Percentiles rank a stretch among this genome's conserved stretches.
phyloP scores from a whole-genome alignment of 306 rosid species.

The Vicia villosa region DNA sequence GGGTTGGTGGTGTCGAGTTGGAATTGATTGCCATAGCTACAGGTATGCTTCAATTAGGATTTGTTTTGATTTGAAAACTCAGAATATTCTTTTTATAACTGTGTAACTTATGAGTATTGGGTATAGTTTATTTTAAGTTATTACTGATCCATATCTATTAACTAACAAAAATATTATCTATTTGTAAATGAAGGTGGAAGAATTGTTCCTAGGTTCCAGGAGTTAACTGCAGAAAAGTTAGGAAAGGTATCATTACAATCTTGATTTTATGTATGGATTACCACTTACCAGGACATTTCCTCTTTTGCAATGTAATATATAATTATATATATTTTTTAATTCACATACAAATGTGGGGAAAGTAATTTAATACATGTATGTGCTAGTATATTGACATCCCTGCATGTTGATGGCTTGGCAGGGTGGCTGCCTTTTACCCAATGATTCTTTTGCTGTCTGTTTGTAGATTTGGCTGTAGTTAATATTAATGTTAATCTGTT shows the following conservation, averaged over 20 bases:
- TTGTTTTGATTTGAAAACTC: conserved; percentile 11
- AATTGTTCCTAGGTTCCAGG: conserved; percentile 98
- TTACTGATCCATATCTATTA: conserved; percentile 12
- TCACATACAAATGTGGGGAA: background rate
- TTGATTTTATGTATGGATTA: conserved; percentile 14
- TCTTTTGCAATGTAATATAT: background rate
- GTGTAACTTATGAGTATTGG: background rate
- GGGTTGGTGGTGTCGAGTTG: conserved; percentile 99
- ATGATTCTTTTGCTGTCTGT: background rate
- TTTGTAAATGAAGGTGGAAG: conserved; percentile 78
- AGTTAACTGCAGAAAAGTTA: conserved; percentile 82
- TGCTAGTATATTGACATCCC: conserved; percentile 19
- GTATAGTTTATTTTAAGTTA: background rate
- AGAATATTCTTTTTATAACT: background rate
- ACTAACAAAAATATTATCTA: conserved; percentile 15
- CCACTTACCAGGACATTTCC: background rate
- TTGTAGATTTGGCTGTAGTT: conserved; percentile 3
- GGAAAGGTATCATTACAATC: conserved; percentile 69
- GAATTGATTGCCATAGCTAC: conserved; percentile 98
- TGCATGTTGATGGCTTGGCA: background rate
- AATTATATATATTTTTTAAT: background rate
- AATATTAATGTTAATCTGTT: conserved; percentile 13
- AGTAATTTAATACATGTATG: background rate
- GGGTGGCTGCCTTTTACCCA: conserved; percentile 1
- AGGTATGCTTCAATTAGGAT: conserved; percentile 51